Conservation (phyloP, 2,329 filamentous ascomycete genomes). For the Aspergillus novofumigatus region DNA sequence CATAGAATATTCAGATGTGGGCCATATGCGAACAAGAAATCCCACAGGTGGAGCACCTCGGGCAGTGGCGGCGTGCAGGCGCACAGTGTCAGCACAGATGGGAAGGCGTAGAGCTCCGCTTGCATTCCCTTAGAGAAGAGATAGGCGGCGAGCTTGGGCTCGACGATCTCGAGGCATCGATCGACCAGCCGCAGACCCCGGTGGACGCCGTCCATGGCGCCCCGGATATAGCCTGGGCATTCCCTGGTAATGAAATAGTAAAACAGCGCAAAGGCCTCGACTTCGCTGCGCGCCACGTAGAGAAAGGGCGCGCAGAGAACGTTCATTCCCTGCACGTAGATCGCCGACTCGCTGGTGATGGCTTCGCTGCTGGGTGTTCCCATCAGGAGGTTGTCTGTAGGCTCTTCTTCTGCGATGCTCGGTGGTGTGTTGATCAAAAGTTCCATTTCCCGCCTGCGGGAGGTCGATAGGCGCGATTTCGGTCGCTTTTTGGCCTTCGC, state of each 20-base stretch:
- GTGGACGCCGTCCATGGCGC: slow-evolving; percentile 96
- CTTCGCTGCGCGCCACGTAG: slow-evolving; percentile 89
- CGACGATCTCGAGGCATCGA: slow-evolving; percentile 84
- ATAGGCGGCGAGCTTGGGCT: slow-evolving; percentile 79
- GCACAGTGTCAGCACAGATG: slow-evolving; percentile 88
- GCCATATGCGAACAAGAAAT: slow-evolving; percentile 94
- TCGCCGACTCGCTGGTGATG: slow-evolving; percentile 63
- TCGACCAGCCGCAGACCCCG: slow-evolving; percentile 87
- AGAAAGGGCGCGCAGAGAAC: slow-evolving; percentile 93
- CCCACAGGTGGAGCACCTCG: slow-evolving; percentile 90
- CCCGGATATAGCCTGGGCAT: slow-evolving; percentile 88
- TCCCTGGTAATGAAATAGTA: slow-evolving; percentile 81
- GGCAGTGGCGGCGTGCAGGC: slow-evolving; percentile 93
- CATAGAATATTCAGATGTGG: slow-evolving; percentile 92
- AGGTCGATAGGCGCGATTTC: slow-evolving; percentile 38
- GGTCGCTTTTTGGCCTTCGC: slow-evolving; percentile 57
- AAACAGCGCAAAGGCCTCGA: slow-evolving; percentile 90
- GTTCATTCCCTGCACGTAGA: slow-evolving; percentile 98
- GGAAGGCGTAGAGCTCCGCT: slow-evolving; percentile 94
- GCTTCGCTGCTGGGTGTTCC: slow-evolving; percentile 13
- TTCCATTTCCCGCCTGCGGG: slow-evolving; percentile 46
- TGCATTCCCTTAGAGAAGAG: slow-evolving; percentile 81
- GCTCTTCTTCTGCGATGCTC: slow-evolving; percentile 34
- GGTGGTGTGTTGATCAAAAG: slow-evolving; percentile 35
- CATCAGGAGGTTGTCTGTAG: slow-evolving; percentile 44